Evolutionary conservation across 192 early-diverging fungal species (phyloP).

Genomic region (Lobosporangium transversale): DNA sequence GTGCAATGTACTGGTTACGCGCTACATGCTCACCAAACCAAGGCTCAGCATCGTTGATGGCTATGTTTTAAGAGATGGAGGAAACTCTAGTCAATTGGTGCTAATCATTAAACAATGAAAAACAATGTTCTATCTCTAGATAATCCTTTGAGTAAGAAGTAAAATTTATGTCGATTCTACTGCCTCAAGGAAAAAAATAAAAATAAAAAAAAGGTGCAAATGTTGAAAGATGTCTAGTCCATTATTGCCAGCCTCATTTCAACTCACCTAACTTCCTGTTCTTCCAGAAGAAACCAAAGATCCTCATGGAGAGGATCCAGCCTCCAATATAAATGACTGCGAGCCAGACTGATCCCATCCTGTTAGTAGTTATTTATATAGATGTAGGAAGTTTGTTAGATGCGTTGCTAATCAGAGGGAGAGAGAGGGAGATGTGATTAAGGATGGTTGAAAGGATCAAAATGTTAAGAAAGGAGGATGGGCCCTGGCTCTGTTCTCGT

Average conservation of each 20-base stretch:
- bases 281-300: slow-evolving; percentile 55
- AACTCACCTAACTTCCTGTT: slow-evolving; percentile 51
- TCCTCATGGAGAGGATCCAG: slow-evolving; percentile 54
- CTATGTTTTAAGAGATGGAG: slow-evolving; percentile 10
- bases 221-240: no score
- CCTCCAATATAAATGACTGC: slow-evolving; percentile 53
- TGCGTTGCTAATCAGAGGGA: neutral
- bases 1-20: slow-evolving; percentile 76
- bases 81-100: no score
- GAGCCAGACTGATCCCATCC: slow-evolving; percentile 54
- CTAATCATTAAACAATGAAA: no score
- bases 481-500: neutral
- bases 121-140: no score
- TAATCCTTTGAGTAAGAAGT: neutral
- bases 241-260: neutral
- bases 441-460: neutral
- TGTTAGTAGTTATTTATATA: neutral
- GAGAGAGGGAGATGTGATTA: neutral
- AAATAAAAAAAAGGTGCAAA: no score
- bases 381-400: neutral
- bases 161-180: neutral
- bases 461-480: neutral
- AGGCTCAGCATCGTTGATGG: slow-evolving; percentile 60
- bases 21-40: slow-evolving; percentile 78
- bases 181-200: neutral